Evolutionary conservation across 768 basidiomycete species (phyloP).

Genomic region (Suillus occidentalis): DNA sequence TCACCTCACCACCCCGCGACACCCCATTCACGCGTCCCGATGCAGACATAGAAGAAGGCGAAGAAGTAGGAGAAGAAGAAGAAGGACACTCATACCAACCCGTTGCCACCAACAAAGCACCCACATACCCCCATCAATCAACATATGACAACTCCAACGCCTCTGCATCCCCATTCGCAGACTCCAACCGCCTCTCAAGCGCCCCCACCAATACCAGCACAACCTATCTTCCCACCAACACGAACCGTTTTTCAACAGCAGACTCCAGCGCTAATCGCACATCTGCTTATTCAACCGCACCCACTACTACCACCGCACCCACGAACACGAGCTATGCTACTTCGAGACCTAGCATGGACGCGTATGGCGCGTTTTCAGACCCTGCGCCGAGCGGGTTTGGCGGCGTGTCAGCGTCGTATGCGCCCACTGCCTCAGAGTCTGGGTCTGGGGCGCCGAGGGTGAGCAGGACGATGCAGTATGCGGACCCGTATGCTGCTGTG

Average conservation of each 20-base stretch:
- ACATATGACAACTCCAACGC: slow-evolving; percentile 25
- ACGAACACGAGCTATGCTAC: slow-evolving; percentile 9
- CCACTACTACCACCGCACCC: slow-evolving; percentile 31
- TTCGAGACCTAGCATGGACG: slow-evolving; percentile 75
- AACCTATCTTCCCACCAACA: slow-evolving; percentile 12
- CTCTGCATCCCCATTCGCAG: slow-evolving; percentile 47
- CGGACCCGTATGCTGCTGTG: slow-evolving; percentile 84
- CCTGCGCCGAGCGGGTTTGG: slow-evolving; percentile 79
- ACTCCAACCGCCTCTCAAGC: slow-evolving; percentile 42
- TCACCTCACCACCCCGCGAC: slow-evolving; percentile 52
- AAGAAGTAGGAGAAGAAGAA: slow-evolving; percentile 53
- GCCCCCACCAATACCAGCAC: slow-evolving; percentile 14
- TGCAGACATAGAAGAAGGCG: slow-evolving; percentile 48
- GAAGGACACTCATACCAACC: slow-evolving; percentile 49
- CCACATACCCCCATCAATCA: slow-evolving; percentile 24
- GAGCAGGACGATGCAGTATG: slow-evolving; percentile 92
- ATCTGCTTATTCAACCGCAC: slow-evolving; percentile 25
- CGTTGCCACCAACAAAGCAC: slow-evolving; percentile 31
- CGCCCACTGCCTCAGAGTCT: slow-evolving; percentile 34
- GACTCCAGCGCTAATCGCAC: slow-evolving; percentile 17
- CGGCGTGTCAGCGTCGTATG: slow-evolving; percentile 34
- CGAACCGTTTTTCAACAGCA: slow-evolving; percentile 24
- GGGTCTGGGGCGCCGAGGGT: slow-evolving; percentile 47
- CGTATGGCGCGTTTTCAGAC: slow-evolving; percentile 89
- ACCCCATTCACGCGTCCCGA: slow-evolving; percentile 72